Base-by-base conservation (phyloP, 2,329 filamentous ascomycete species). In the Ilyonectria mors-panacis region DNA sequence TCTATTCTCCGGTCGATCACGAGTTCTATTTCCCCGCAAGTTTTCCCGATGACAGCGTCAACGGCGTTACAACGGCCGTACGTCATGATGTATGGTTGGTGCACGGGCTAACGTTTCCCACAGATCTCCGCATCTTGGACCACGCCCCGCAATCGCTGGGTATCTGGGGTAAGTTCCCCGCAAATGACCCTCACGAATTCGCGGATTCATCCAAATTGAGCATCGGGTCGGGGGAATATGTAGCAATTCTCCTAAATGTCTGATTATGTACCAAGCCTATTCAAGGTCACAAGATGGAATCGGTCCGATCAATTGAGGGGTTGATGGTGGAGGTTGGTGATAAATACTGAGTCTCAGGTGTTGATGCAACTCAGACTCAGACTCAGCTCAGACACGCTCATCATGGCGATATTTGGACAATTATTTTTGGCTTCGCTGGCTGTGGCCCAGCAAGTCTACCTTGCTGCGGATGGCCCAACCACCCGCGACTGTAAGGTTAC, bases 381-480 rank as follows among this genome's bases (percentile, higher is more conserved):
- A 50, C 15, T 10, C 8, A 19, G 26, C 12, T 12, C 10, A 39
- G 21, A 35, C 60, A 26, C 4, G 21, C 26, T 26, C 26, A 57
- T 47, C 54, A 75, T 73, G 73, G 60, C 59, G 33, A 19, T 65
- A n/a, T 28, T 72, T 6, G 47, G 65, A 33, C 70, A 73, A 35
- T 59, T 75, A 15, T 35, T 73, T 42, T 57, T 76, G 44, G 72
- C 57, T 17, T 71, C 70, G 6, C 26, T 75, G 53, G 75, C 63
- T 39, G 58, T 63, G 2, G 73, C 72, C 6, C 77, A 78, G 65
- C 76, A 78, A 56, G 68, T 78, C 9, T 78, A 70, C 47, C 30
- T 75, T 19, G 63, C 70, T n/a, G 69, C 65, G 1, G 54, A 75
- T 6, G 77, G 77, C 1, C 76, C 77, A 47, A 74, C 75, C n/a